Evolutionary conservation across 495 filamentous ascomycete genomes (phyloP).

Genomic region (Neurospora intermedia): DNA sequence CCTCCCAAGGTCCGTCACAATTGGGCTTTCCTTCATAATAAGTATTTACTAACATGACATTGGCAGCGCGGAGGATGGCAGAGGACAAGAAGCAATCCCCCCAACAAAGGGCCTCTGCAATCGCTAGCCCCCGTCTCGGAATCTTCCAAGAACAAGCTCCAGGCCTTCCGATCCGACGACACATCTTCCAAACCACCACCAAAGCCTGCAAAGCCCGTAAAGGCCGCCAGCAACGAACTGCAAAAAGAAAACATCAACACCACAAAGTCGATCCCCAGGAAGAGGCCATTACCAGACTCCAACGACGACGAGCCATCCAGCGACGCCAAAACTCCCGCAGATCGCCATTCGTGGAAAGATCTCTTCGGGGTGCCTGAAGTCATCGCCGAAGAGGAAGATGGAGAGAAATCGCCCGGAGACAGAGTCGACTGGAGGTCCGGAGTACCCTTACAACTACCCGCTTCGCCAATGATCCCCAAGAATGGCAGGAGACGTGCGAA

Average conservation of each 20-base stretch:
- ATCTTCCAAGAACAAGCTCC: conserved; percentile 39
- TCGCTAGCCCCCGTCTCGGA: conserved; percentile 35
- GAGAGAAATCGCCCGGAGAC: conserved; percentile 36
- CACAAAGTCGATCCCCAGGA: neutral
- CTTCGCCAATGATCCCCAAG: conserved; percentile 36
- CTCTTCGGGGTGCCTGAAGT: conserved; percentile 62
- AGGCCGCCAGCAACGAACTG: conserved; percentile 5
- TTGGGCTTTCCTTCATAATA: conserved; percentile 6
- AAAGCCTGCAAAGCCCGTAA: neutral
- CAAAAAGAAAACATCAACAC: conserved; percentile 9
- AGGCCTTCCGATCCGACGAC: conserved; percentile 30
- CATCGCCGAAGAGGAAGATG: conserved; percentile 18
- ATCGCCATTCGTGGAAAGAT: conserved; percentile 65
- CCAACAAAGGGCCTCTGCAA: conserved; percentile 6
- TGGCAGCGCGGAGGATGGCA: conserved; percentile 35
- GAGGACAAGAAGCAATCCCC: conserved; percentile 37
- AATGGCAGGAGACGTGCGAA: conserved; percentile 59
- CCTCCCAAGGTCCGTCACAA: conserved; percentile 9
- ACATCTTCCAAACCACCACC: neutral
- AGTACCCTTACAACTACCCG: conserved; percentile 9
- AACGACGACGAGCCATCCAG: conserved; percentile 22
- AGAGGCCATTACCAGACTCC: neutral
- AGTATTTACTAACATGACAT: neutral
- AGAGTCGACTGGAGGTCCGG: conserved; percentile 24
- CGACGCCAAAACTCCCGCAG: conserved; percentile 62